phyloP scores from a whole-genome alignment of 2,329 filamentous ascomycete species.

The Aureobasidium sp. region DNA sequence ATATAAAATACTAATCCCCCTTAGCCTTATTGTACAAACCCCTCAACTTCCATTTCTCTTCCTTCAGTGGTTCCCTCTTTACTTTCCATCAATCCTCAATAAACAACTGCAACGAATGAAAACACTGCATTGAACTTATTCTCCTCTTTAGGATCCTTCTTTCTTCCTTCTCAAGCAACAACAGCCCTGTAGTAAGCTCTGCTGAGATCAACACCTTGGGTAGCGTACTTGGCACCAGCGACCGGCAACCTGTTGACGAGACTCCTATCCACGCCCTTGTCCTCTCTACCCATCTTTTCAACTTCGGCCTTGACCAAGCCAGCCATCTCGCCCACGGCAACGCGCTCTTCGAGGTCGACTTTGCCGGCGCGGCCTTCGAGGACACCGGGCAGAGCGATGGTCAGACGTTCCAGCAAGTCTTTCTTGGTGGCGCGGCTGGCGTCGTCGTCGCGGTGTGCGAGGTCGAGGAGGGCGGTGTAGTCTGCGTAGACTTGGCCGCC shows the following conservation, averaged over 20 bases:
- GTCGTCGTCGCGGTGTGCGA: constrained; percentile 24
- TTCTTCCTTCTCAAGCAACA: not conserved
- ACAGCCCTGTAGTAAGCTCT: constrained; percentile 12
- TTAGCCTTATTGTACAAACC: not conserved
- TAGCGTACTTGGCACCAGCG: constrained; percentile 16
- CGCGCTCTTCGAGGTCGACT: constrained; percentile 17
- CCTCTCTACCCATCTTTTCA: constrained; percentile 15
- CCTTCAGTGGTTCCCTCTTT: not conserved
- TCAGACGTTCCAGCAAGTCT: constrained; percentile 20
- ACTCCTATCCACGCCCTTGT: constrained; percentile 12
- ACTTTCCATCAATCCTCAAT: not conserved
- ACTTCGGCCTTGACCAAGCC: constrained; percentile 16
- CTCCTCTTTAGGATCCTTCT: not conserved
- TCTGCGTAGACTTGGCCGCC: constrained; percentile 75
- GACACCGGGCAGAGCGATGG: constrained; percentile 13
- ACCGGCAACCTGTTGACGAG: constrained; percentile 14
- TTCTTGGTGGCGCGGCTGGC: constrained; percentile 20
- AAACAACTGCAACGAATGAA: not conserved
- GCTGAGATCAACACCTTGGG: constrained; percentile 16
- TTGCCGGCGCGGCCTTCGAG: constrained; percentile 9
- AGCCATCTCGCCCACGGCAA: constrained; percentile 19
- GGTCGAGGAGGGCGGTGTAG: constrained; percentile 47
- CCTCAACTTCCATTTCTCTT: not conserved
- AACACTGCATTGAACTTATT: not conserved
- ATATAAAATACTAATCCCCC: not conserved